Conservation (phyloP, 768 basidiomycete species). For the Gyrodon lividus region DNA sequence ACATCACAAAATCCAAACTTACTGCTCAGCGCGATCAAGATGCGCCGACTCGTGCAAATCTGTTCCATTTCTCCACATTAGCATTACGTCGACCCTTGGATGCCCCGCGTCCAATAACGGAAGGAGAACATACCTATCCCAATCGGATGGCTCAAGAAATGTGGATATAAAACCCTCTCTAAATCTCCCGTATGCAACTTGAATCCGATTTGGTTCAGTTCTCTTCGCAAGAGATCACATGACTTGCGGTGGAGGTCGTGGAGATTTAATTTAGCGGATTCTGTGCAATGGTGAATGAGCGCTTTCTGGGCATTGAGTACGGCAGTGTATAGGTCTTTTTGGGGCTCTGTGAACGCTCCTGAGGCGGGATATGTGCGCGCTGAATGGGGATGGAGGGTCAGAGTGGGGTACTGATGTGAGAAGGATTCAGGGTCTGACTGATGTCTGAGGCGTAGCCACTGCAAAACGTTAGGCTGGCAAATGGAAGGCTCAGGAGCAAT, state of each 20-base stretch:
- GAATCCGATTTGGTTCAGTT: conserved; percentile 66
- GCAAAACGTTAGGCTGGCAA: conserved; percentile 8
- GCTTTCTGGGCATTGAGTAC: conserved; percentile 72
- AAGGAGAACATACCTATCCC: conserved; percentile 62
- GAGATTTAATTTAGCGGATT: conserved; percentile 54
- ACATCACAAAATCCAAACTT: conserved; percentile 24
- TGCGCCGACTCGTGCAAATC: conserved; percentile 87
- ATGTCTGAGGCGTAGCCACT: conserved; percentile 96
- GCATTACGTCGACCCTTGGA: conserved; percentile 9
- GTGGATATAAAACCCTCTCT: conserved; percentile 79
- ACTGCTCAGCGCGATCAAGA: conserved; percentile 55
- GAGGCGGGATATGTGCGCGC: conserved; percentile 88
- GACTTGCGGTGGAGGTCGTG: conserved; percentile 78
- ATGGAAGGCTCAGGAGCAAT: neutral
- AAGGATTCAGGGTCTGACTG: conserved; percentile 46
- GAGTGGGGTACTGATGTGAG: neutral
- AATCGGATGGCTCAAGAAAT: conserved; percentile 88
- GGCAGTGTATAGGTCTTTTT: conserved; percentile 82
- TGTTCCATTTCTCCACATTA: conserved; percentile 27
- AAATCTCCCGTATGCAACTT: conserved; percentile 52
- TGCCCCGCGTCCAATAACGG: neutral
- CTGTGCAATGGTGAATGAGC: conserved; percentile 60
- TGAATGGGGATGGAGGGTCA: conserved; percentile 28
- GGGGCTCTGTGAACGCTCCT: conserved; percentile 75
- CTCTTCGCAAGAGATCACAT: conserved; percentile 61